Evolutionary conservation across 176 grass and related monocot species (phyloP).

Genomic region (Zoysia japonica): DNA sequence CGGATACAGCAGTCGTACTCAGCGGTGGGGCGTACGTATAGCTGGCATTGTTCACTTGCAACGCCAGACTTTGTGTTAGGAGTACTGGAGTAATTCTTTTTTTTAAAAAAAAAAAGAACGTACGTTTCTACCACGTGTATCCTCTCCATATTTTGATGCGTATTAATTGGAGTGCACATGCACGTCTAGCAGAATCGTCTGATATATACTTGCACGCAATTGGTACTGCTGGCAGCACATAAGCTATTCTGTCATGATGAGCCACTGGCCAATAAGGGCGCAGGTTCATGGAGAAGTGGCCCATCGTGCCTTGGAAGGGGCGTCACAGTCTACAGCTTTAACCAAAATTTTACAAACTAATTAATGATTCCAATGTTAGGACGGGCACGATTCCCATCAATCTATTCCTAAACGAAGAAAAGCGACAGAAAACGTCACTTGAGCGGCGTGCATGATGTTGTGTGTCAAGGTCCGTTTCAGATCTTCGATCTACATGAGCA

Average conservation of each 20-base stretch:
- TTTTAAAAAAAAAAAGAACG: neutral
- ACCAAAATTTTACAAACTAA: neutral
- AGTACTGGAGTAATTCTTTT: neutral
- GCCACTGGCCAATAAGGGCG: neutral
- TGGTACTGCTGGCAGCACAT: neutral
- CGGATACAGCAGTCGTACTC: no score
- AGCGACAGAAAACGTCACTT: neutral
- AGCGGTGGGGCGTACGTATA: no score
- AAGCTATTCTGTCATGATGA: neutral
- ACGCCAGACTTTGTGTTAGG: no score
- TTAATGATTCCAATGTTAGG: constrained; percentile 1
- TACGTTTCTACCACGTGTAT: neutral
- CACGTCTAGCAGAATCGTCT: neutral
- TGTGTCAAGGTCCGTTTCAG: neutral
- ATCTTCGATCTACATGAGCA: neutral
- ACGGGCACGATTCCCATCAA: neutral
- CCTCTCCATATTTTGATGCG: neutral
- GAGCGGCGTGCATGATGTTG: no score
- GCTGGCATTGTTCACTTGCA: no score
- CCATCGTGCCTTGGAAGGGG: constrained; percentile 6
- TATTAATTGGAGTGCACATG: constrained; percentile 1
- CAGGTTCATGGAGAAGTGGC: neutral
- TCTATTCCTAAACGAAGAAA: constrained; percentile 11
- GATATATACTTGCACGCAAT: neutral
- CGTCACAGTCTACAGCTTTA: neutral